Evolutionary conservation across 345 rosid species (phyloP).

Genomic region (Psidium guajava): DNA sequence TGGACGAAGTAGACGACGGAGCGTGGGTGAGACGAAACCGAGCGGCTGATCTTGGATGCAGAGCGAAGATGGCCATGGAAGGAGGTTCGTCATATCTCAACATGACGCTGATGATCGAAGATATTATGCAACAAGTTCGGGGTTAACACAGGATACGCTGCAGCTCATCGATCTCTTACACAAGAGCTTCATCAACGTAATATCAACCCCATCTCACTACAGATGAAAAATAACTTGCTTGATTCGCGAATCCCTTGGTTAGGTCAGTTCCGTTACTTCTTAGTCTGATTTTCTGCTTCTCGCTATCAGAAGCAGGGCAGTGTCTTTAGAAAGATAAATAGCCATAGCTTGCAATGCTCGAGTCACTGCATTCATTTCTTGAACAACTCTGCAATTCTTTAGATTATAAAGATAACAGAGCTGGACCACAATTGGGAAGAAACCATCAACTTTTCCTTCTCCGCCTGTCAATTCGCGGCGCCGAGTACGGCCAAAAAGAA

Average conservation of each 20-base stretch:
- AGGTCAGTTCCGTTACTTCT: neutral
- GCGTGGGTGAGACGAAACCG: constrained; percentile 14
- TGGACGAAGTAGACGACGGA: constrained; percentile 11
- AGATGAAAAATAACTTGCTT: neutral
- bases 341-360: neutral
- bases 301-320: neutral
- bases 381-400: neutral
- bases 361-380: neutral
- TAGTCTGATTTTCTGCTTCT: neutral
- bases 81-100: constrained; percentile 18
- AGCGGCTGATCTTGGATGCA: constrained; percentile 1
- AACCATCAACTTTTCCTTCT: neutral
- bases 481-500: neutral
- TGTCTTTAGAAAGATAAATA: neutral
- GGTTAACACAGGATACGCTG: neutral
- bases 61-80: constrained; percentile 12
- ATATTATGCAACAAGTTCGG: neutral
- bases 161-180: neutral
- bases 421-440: neutral
- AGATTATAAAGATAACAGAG: neutral
- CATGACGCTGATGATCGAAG: constrained; percentile 8
- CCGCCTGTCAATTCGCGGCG: neutral
- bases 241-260: no score
- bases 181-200: neutral
- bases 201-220: neutral